Conservation (phyloP, 352 stramenopile species). For the Globisporangium parvum region DNA sequence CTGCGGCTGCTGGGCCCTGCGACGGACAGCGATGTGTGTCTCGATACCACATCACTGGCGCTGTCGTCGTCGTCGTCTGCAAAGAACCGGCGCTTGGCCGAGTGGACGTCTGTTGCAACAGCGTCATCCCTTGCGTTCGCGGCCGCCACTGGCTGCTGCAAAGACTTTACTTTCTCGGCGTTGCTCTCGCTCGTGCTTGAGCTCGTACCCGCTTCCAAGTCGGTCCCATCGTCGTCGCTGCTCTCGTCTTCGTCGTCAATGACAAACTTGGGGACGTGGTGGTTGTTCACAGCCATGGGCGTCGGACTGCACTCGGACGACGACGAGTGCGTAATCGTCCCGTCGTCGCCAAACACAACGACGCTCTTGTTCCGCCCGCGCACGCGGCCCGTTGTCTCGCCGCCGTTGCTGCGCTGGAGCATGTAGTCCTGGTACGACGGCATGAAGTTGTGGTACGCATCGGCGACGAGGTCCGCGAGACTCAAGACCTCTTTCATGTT, state of each 20-base stretch:
- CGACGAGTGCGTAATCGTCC: slow-evolving; percentile 25
- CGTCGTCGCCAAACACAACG: slow-evolving; percentile 38
- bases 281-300: slow-evolving; percentile 49
- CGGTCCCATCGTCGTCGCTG: slow-evolving; percentile 24
- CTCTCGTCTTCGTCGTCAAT: slow-evolving; percentile 67
- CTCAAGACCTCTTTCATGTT: slow-evolving; percentile 88
- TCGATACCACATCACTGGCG: neutral
- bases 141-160: neutral
- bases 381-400: slow-evolving; percentile 34
- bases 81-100: slow-evolving; percentile 11
- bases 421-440: slow-evolving; percentile 83
- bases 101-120: neutral
- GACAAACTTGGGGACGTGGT: slow-evolving; percentile 51
- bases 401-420: slow-evolving; percentile 40
- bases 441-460: slow-evolving; percentile 88
- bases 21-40: neutral
- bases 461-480: slow-evolving; percentile 68
- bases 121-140: neutral
- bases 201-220: slow-evolving; percentile 10
- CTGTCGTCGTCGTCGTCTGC: slow-evolving; percentile 6
- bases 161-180: neutral
- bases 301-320: slow-evolving; percentile 47
- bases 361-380: slow-evolving; percentile 28
- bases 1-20: neutral
- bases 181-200: neutral